phyloP scores from a whole-genome alignment of 495 filamentous ascomycete species.

The Penicillium simplicissimum region DNA sequence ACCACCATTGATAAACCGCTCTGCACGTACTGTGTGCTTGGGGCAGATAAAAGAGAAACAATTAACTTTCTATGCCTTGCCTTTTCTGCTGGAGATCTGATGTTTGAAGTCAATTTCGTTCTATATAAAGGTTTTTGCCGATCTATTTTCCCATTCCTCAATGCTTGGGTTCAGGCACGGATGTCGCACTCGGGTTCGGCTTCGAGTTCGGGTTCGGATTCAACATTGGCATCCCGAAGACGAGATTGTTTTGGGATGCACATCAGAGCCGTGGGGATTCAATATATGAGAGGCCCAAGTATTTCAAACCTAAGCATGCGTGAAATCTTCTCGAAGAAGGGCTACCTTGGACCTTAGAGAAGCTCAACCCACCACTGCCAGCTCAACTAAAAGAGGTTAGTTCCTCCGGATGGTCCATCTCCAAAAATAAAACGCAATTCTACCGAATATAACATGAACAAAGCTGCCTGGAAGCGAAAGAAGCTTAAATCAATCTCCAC shows the following conservation, averaged over 20 bases:
- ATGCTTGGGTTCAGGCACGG: not conserved
- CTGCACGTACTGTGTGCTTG: too few species aligned
- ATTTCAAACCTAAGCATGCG: not conserved
- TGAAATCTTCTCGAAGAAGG: not conserved
- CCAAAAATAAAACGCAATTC: not conserved
- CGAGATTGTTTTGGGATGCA: not conserved
- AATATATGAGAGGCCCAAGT: not conserved
- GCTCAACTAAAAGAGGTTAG: not conserved
- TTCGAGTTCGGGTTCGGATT: constrained; percentile 14
- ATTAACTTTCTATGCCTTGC: not conserved
- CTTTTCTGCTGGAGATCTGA: not conserved
- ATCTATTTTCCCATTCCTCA: not conserved
- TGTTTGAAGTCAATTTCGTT: not conserved
- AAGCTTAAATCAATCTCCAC: not conserved
- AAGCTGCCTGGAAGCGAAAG: not conserved
- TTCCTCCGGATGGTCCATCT: not conserved
- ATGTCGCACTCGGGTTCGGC: constrained; percentile 8
- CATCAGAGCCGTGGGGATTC: too few species aligned
- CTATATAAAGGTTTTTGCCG: too few species aligned
- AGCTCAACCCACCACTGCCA: not conserved
- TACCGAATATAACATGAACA: not conserved
- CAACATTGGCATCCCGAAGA: not conserved
- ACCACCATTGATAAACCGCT: too few species aligned
- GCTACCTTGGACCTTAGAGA: not conserved
- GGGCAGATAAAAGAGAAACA: too few species aligned